Conservation (phyloP, 441 rosid genomes). For the Cnidoscolus chayamansa region DNA sequence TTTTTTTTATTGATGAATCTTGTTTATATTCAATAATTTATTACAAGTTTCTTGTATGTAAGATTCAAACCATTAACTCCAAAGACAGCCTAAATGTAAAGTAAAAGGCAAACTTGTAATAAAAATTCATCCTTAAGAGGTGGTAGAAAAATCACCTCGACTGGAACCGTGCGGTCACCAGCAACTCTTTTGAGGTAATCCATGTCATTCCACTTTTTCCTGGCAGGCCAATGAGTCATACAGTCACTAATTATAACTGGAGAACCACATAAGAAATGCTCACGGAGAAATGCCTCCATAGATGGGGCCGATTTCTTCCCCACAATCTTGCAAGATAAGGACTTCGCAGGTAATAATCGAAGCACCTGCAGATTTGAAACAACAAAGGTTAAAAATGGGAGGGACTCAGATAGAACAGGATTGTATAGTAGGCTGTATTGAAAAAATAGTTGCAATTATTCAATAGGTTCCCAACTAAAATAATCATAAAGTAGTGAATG, state of each 20-base stretch:
- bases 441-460: not conserved
- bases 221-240: slow-evolving; percentile 98
- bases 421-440: not conserved
- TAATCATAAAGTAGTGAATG: not conserved
- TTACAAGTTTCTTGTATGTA: no score
- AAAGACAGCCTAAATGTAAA: not conserved
- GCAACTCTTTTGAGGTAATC: slow-evolving; percentile 70
- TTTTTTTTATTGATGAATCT: no score
- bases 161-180: slow-evolving; percentile 93
- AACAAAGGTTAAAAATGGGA: slow-evolving; percentile 1
- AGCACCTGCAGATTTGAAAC: slow-evolving; percentile 47
- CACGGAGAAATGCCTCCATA: slow-evolving; percentile 77
- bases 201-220: slow-evolving; percentile 77
- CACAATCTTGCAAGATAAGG: slow-evolving; percentile 59
- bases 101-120: not conserved
- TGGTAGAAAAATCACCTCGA: slow-evolving; percentile 67
- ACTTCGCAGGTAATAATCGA: slow-evolving; percentile 53
- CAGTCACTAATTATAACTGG: slow-evolving; percentile 83
- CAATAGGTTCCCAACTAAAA: not conserved
- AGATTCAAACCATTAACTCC: no score
- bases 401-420: not conserved
- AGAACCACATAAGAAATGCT: slow-evolving; percentile 56
- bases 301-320: slow-evolving; percentile 68
- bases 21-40: no score
- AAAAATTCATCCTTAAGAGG: not conserved